Base-by-base conservation (phyloP, 78 protist species). In the Dictyostelium citrinum region DNA sequence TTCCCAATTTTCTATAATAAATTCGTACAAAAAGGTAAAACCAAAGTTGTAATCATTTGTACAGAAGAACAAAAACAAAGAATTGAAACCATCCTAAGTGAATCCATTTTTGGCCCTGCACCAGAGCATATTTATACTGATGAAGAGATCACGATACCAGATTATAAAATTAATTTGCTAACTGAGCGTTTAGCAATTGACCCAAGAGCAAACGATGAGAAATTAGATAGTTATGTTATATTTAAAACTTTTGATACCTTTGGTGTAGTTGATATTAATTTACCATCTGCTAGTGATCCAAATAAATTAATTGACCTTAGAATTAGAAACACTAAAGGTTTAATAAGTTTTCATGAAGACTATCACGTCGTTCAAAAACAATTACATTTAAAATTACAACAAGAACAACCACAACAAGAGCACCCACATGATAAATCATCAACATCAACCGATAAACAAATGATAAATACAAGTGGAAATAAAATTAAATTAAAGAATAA, bases 81-180 rank as follows among this genome's bases (percentile, higher is more conserved):
- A n/a, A 68, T 84, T 14, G 60, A 83, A 24, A 20, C 90, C 20
- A 84, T 93, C 3, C 82, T 93, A 17, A 41, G 81, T 51, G 96
- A 93, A 27, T 78, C 93, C 0, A 82, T 93, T 33, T 84, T 93
- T 76, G 96, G 96, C 2, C 96, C 96, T 7, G 60, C 74, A 3
- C 84, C 83, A 17, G 76, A 81, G 22, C 90, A 82, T 22, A 51
- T 81, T 3, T 91, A 72, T 35, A 81, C 88, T 10, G 55, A 55
- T 7, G 85, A 83, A 6, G 95, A 91, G 12, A 83, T 91, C 1
- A 22, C 78, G 12, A 33, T 35, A 9, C 43, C 37, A 12, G 91
- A 90, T 43, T 91, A 91, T 39, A 64, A 35, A n/a, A 83, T 91
- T 29, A 84, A 91, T 82, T 64, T 88, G 2, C 4, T 11, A 31